Conservation (phyloP, 306 rosid species). For the Ceratonia siliqua region DNA sequence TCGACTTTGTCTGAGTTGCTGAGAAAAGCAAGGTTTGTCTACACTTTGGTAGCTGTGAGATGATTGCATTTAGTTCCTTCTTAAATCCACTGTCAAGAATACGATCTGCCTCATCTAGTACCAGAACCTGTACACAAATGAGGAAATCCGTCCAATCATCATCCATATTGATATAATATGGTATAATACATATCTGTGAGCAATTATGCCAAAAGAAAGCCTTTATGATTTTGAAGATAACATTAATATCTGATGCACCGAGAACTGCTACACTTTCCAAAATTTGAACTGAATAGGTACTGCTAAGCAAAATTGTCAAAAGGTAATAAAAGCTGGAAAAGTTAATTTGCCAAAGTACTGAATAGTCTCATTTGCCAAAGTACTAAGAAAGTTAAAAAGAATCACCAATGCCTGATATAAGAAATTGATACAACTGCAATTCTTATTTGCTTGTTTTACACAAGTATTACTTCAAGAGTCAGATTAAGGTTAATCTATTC, state of each 20-base stretch:
- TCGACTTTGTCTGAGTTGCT: conserved; percentile 85
- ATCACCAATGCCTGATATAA: not conserved
- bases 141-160: conserved; percentile 44
- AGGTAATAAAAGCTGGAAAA: too few relatives aligned
- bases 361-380: too few relatives aligned
- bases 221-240: not conserved
- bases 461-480: not conserved
- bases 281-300: not conserved
- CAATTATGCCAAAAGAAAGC: not conserved
- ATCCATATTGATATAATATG: conserved; percentile 23
- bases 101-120: conserved; percentile 95
- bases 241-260: not conserved
- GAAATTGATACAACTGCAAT: not conserved
- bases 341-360: too few relatives aligned
- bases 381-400: not conserved
- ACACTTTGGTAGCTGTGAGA: conserved; percentile 82
- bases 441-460: not conserved
- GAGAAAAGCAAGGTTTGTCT: conserved; percentile 94
- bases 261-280: not conserved
- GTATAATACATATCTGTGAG: not conserved
- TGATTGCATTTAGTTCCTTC: conserved; percentile 72
- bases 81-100: conserved; percentile 84
- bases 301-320: too few relatives aligned
- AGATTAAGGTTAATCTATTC: not conserved
- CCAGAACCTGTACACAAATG: conserved; percentile 72